Conservation (phyloP, 768 basidiomycete genomes). For the Lepiota subincarnata region DNA sequence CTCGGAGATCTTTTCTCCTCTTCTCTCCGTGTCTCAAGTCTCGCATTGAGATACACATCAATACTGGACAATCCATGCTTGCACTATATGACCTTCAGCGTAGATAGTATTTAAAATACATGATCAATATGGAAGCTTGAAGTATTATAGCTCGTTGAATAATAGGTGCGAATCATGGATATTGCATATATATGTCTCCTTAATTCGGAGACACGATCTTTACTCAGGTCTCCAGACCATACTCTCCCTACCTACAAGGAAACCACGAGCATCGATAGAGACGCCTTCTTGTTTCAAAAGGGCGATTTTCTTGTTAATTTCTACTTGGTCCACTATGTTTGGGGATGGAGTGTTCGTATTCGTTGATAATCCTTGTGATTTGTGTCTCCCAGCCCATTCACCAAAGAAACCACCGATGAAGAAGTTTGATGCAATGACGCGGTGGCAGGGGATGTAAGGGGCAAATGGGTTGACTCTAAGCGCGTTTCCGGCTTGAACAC, state of each 20-base stretch:
- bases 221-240: slow-evolving; percentile 21
- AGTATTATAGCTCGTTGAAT: too few species aligned
- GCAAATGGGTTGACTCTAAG: slow-evolving; percentile 64
- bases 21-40: too few species aligned
- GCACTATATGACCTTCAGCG: too few species aligned
- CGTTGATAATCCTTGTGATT: slow-evolving; percentile 23
- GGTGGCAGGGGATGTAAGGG: slow-evolving; percentile 66
- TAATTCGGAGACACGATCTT: too few species aligned
- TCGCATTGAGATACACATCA: too few species aligned
- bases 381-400: slow-evolving; percentile 50
- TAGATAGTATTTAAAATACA: too few species aligned
- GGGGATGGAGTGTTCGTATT: background rate
- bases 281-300: slow-evolving; percentile 54
- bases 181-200: too few species aligned
- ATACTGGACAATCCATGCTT: too few species aligned
- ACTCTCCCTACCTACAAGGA: slow-evolving; percentile 23
- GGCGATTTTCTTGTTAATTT: slow-evolving; percentile 34
- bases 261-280: slow-evolving; percentile 40
- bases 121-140: too few species aligned
- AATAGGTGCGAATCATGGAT: too few species aligned
- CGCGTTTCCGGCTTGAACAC: slow-evolving; percentile 65
- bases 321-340: background rate
- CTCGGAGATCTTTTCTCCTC: too few species aligned
- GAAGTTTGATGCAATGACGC: slow-evolving; percentile 57
- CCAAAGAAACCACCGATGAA: slow-evolving; percentile 64